Percentiles rank a stretch among this genome's conserved stretches.
These are phyloP conservation scores for Cordyceps farinosa DNA, from an alignment of 2,329 filamentous ascomycete genomes.

Conservation along the genomic window DNA sequence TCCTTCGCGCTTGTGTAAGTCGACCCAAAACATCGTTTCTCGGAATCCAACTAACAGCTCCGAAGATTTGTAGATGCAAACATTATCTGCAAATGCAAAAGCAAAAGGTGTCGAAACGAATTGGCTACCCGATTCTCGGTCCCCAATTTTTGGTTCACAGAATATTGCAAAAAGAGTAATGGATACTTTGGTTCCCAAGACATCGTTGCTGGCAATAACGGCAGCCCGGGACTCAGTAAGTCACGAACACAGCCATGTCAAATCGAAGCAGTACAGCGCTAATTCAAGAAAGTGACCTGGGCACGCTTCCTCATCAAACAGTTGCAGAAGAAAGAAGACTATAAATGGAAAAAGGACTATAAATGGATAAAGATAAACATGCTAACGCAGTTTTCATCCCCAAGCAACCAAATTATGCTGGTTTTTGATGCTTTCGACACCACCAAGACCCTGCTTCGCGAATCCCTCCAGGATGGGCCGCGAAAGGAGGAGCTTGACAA, in stretches of 20 bases:
- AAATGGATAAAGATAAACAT: constrained; percentile 36
- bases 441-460: constrained; percentile 15
- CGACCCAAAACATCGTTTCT: background rate
- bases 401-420: constrained; percentile 27
- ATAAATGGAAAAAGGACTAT: constrained; percentile 26
- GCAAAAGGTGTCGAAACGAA: background rate
- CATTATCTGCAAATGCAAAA: background rate
- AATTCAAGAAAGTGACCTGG: constrained; percentile 30
- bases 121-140: constrained; percentile 11
- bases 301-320: constrained; percentile 31
- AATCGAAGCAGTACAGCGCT: background rate
- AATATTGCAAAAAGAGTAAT: constrained; percentile 14
- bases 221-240: constrained; percentile 23
- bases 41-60: background rate
- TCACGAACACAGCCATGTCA: background rate
- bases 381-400: constrained; percentile 27
- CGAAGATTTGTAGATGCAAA: background rate
- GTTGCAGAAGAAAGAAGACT: constrained; percentile 21
- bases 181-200: constrained; percentile 21
- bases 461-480: constrained; percentile 7
- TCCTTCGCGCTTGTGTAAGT: constrained; percentile 1
- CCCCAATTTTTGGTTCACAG: constrained; percentile 16
- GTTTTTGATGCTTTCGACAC: constrained; percentile 28
- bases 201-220: constrained; percentile 17
- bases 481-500: constrained; percentile 20